Conservation (phyloP, 1,284 basidiomycete genomes). For the Tremellales sp. region DNA sequence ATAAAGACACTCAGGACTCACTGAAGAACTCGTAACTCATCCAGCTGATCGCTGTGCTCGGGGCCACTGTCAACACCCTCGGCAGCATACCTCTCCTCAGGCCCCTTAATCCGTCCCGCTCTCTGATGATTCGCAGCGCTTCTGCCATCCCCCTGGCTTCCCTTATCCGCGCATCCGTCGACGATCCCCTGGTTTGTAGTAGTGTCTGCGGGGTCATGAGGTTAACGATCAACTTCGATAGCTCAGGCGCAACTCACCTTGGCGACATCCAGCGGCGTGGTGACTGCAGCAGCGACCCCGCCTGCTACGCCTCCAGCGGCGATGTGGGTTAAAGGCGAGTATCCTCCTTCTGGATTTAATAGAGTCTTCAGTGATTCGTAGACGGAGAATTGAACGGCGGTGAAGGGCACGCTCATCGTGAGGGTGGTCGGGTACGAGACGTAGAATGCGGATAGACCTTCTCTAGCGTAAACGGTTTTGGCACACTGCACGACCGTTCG, state of each 20-base stretch:
- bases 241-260: slow-evolving; percentile 54
- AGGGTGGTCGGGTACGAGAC: slow-evolving; percentile 98
- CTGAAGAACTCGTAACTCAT: slow-evolving; percentile 95
- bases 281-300: slow-evolving; percentile 89
- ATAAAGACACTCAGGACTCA: slow-evolving; percentile 54
- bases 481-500: slow-evolving; percentile 80
- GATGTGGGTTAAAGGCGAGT: slow-evolving; percentile 89
- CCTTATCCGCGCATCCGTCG: slow-evolving; percentile 75
- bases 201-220: slow-evolving; percentile 34
- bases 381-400: slow-evolving; percentile 93
- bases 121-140: slow-evolving; percentile 84
- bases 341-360: slow-evolving; percentile 79
- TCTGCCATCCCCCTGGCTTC: slow-evolving; percentile 79
- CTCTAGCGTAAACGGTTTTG: slow-evolving; percentile 69
- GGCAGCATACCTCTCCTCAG: slow-evolving; percentile 86
- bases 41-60: slow-evolving; percentile 97
- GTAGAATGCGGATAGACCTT: slow-evolving; percentile 92
- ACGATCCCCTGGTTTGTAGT: slow-evolving; percentile 87
- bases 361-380: slow-evolving; percentile 91
- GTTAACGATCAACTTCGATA: neutral
- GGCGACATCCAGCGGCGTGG: slow-evolving; percentile 96
- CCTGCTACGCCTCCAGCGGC: slow-evolving; percentile 88
- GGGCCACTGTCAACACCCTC: slow-evolving; percentile 91
- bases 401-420: slow-evolving; percentile 96
- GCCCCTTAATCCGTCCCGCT: slow-evolving; percentile 77